Evolutionary conservation across 164 flowering plant species (phyloP).

Genomic region (Aristolochia fimbriata): DNA sequence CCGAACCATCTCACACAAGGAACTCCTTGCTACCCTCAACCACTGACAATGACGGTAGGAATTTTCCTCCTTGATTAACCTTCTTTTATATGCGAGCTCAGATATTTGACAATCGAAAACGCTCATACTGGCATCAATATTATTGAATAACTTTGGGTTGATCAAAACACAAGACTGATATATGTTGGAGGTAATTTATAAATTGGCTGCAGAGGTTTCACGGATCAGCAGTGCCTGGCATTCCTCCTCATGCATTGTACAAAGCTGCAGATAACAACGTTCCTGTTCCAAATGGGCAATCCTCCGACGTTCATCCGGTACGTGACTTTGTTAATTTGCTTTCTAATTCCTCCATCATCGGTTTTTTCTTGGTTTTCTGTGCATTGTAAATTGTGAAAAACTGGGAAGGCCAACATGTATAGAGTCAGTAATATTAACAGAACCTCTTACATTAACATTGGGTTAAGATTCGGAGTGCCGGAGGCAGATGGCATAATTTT

Average conservation of each 20-base stretch:
- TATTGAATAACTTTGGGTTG: too few relatives aligned
- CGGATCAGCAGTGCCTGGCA: slow-evolving; percentile 39
- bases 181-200: too few relatives aligned
- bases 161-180: background rate
- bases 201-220: slow-evolving; percentile 41
- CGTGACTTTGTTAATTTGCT: too few relatives aligned
- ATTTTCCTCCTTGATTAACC: too few relatives aligned
- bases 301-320: slow-evolving; percentile 19
- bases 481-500: too few relatives aligned
- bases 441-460: too few relatives aligned
- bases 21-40: slow-evolving; percentile 52
- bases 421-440: too few relatives aligned
- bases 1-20: slow-evolving; percentile 42
- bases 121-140: background rate
- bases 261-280: slow-evolving; percentile 29
- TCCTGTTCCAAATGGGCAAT: slow-evolving; percentile 19
- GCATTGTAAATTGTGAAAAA: too few relatives aligned
- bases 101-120: background rate
- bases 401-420: too few relatives aligned
- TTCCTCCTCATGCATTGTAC: slow-evolving; percentile 52
- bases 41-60: slow-evolving; percentile 36
- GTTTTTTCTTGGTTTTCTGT: too few relatives aligned
- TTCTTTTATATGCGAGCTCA: background rate
- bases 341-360: too few relatives aligned
- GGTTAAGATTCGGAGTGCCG: too few relatives aligned